These are phyloP conservation scores for Luzula sylvatica DNA, from an alignment of 176 grass and related monocot genomes.

Conservation along the genomic window DNA sequence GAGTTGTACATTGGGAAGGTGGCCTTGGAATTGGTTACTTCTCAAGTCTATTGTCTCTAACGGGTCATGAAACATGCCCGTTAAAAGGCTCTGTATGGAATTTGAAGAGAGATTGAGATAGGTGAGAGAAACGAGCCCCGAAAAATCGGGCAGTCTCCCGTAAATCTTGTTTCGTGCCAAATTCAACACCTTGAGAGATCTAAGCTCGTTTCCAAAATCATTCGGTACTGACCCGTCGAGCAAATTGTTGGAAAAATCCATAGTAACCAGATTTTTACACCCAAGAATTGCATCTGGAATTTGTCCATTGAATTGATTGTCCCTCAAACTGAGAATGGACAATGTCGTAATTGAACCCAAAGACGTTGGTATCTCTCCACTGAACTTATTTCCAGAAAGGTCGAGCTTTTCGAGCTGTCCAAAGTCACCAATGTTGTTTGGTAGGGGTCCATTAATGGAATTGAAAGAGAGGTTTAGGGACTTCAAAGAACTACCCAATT, in stretches of 20 bases:
- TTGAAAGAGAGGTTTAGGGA: constrained; percentile 75
- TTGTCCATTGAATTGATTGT: constrained; percentile 45
- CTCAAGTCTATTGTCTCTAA: constrained; percentile 68
- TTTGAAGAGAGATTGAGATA: constrained; percentile 83
- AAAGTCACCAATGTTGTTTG: constrained; percentile 71
- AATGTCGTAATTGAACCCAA: constrained; percentile 44
- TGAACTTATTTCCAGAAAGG: constrained; percentile 64
- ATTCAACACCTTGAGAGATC: constrained; percentile 19
- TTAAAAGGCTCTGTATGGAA: constrained; percentile 25
- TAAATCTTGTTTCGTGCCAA: constrained; percentile 21
- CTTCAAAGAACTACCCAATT: constrained; percentile 50
- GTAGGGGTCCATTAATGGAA: constrained; percentile 38
- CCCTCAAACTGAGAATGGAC: constrained; percentile 36
- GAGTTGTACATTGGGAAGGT: constrained; percentile 37
- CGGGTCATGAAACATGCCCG: constrained; percentile 35
- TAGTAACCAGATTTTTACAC: constrained; percentile 28
- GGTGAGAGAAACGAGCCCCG: constrained; percentile 36
- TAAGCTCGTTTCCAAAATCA: constrained; percentile 9
- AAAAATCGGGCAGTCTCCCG: constrained; percentile 49
- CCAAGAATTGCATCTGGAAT: constrained; percentile 25
- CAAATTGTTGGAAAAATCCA: constrained; percentile 68
- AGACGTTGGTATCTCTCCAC: constrained; percentile 36
- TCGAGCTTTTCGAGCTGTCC: constrained; percentile 49
- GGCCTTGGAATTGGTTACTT: constrained; percentile 57
- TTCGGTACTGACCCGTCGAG: constrained; percentile 28